Evolutionary conservation across 768 basidiomycete species (phyloP), one percentile per base, ranked within the genome.

Genomic region (Kwoniella bestiolae): DNA sequence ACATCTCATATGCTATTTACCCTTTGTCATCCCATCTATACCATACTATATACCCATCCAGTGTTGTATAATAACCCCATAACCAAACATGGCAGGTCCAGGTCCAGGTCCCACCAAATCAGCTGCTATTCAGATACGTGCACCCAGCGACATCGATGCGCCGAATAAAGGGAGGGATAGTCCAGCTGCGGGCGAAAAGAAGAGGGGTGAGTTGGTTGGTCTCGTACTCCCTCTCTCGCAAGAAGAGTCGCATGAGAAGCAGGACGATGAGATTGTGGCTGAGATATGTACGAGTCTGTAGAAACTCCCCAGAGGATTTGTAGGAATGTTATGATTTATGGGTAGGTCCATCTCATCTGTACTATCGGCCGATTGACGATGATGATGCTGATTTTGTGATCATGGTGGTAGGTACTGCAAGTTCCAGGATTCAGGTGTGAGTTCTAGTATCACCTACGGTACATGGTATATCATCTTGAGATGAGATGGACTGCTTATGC

Each of bases 311-410:
- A 89, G 79, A 86, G 89, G 58, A 90, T 93, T 75, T 96, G 93
- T 82, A 88, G 91, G 77, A 95, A 96, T 83, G 87, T 94, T 56
- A 83, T 90, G 79, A 94, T 95, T 68, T 90, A 94, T 78, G 93
- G 94, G 92, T 94, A 69, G 49, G 82, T 69, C 80, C 25, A 67
- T 38, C 46, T 58, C 60, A 16, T 56, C 53, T n/a, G 62, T 44
- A 32, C n/a, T 41, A 7, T 51, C 50, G 50, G 50, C 50, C 50
- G 50, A 51, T 29, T 51, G 4, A 26, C 1, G 32, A 16, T 23
- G 51, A 28, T 29, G 46, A 31, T 53, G 45, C 8, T 53, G 29
- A 41, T 29, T 35, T 31, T 4, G 18, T 41, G 38, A 14, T 16
- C 12, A 21, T n/a, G 16, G 21, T 3, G 3, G 21, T 31, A 79